Evolutionary conservation across 306 rosid genomes (phyloP), one percentile per base, ranked within the genome.

Genomic region (Benincasa hispida): DNA sequence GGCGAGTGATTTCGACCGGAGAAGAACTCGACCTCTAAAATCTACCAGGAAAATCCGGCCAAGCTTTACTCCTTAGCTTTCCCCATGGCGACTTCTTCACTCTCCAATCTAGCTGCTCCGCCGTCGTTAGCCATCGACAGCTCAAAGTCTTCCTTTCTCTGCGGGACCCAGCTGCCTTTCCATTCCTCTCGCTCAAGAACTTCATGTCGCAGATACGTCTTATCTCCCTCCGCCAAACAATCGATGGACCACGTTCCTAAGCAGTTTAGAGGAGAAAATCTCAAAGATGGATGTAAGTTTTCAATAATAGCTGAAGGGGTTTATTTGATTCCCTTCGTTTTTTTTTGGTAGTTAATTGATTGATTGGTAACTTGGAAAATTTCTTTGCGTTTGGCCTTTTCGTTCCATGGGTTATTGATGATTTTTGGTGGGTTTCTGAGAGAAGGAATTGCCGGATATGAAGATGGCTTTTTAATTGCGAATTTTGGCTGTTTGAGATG

Each of bases 271-370:
- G 75, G 85, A 83, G 91, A 89, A 78, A 94, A 94, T 82, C 97
- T 94, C 81, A 88, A 83, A 42, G 98, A 90, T 83, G 99, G 96
- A 76, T 82, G 99, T 94, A 54, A 89, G 97, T 84, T 41, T 78
- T 12, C 5, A 4, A 12, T 78, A 2, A 2, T 45, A 34, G 70
- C 6, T 47, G 75, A 14, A 69, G 57, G 25, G 5, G 58, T 51
- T 74, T 32, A 34, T 30, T 74, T 74, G 10, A 7, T 47, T 47
- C 57, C 18, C 5, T 25, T 72, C 18, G 12, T 8, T 30, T 48
- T 51, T 21, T 48, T 42, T 48, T 51, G 13, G 24, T 17, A 6
- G 9, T 72, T 25, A 18, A 14, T 72, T 28, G 76, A 50, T 45
- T 24, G 57, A 15, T 72, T 50, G 53, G 37, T 24, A 41, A 68